A percentile compares a stretch with the other conserved stretches of the same genome.
Evolutionary conservation across 495 filamentous ascomycete species (phyloP).

Genomic region (Bacidia gigantensis): DNA sequence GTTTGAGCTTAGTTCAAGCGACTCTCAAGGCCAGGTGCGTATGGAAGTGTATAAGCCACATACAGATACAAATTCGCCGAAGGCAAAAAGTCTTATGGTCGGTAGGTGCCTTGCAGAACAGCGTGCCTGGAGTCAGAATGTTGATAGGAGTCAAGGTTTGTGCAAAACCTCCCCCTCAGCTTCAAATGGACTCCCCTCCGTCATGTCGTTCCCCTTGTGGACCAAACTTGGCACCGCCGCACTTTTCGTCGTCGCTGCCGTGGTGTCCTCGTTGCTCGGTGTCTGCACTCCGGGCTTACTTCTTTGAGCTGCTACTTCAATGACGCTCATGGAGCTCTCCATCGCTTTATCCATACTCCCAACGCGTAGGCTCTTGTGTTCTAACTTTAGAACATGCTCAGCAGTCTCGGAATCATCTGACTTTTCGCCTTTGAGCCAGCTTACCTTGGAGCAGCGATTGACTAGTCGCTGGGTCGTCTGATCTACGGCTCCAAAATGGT

Average conservation of each 20-base stretch:
- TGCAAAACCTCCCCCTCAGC: conserved; percentile 15
- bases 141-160: background rate
- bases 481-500: conserved; percentile 82
- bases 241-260: background rate
- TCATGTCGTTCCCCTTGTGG: background rate
- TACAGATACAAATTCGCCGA: too few relatives aligned
- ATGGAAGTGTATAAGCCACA: too few relatives aligned
- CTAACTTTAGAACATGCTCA: conserved; percentile 27
- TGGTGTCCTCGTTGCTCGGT: conserved; percentile 40
- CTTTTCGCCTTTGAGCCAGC: conserved; percentile 52
- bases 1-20: too few relatives aligned
- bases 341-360: conserved; percentile 30
- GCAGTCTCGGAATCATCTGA: conserved; percentile 21
- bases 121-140: background rate
- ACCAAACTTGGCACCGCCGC: background rate
- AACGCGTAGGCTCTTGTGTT: conserved; percentile 28
- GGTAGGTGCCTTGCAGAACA: too few relatives aligned
- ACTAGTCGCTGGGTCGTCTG: conserved; percentile 80
- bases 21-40: too few relatives aligned
- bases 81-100: too few relatives aligned
- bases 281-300: conserved; percentile 80
- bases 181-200: conserved; percentile 18
- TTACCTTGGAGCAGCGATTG: conserved; percentile 64
- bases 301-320: conserved; percentile 62
- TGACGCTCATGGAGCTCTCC: conserved; percentile 47